Conservation (phyloP, 805 yeast genomes). For the Wickerhamomyces subpelliculosus region DNA sequence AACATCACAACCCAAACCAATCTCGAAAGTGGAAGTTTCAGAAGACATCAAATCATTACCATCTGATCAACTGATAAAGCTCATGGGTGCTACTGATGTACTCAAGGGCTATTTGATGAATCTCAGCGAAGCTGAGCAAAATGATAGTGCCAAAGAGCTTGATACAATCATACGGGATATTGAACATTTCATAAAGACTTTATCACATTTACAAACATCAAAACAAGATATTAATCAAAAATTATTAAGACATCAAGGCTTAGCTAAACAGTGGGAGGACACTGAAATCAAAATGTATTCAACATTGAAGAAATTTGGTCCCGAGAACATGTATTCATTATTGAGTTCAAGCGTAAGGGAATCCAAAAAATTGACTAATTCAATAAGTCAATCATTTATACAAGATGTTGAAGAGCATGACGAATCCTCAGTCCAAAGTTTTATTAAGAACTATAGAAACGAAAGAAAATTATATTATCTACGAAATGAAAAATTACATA, state of each 20-base stretch:
- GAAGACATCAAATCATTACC: slow-evolving; percentile 14
- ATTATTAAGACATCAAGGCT: slow-evolving; percentile 2
- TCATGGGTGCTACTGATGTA: slow-evolving; percentile 13
- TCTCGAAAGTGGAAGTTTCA: slow-evolving; percentile 12
- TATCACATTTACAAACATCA: slow-evolving; percentile 22
- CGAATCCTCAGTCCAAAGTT: slow-evolving; percentile 26
- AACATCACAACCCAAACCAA: slow-evolving; percentile 3
- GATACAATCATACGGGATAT: slow-evolving; percentile 22
- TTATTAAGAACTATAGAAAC: slow-evolving; percentile 34
- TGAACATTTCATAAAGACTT: slow-evolving; percentile 18
- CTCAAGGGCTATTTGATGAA: slow-evolving; percentile 24
- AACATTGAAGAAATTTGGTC: slow-evolving; percentile 29
- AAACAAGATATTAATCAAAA: slow-evolving; percentile 16
- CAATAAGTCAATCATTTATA: slow-evolving; percentile 26
- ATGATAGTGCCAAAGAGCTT: slow-evolving; percentile 15
- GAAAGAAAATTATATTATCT: slow-evolving; percentile 38
- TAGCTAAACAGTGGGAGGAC: slow-evolving; percentile 28
- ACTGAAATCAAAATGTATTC: slow-evolving; percentile 27
- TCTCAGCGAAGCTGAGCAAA: slow-evolving; percentile 15
- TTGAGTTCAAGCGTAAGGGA: slow-evolving; percentile 25
- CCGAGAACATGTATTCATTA: slow-evolving; percentile 24
- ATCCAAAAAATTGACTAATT: slow-evolving; percentile 26
- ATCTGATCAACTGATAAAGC: slow-evolving; percentile 16
- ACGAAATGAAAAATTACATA: slow-evolving; percentile 37
- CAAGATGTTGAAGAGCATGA: slow-evolving; percentile 18